Base-by-base conservation (phyloP, 768 basidiomycete species). In the Sistotremastrum niveocremeum region DNA sequence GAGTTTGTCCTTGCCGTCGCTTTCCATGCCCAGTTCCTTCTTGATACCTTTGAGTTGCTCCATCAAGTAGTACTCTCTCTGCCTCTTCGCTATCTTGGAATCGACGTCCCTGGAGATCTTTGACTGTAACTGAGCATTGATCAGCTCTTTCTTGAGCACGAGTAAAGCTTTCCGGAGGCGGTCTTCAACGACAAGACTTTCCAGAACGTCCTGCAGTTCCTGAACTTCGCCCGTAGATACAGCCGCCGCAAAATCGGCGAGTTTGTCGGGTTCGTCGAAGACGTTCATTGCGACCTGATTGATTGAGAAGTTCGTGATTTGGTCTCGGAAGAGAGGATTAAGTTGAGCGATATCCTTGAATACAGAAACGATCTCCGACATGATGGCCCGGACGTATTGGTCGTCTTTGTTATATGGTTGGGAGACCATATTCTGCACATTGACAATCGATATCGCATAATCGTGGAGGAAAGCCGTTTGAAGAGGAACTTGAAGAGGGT, bases 301-400 rank as follows among this genome's bases (percentile, higher is more conserved):
- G 63, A 94, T 90, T 10, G 85, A 85, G 62, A 95, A 95, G 60
- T 89, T 90, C 51, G 91, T 90, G 54, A 97, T 94, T 59, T 97
- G 93, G 67, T 97, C 94, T 38, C 93, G 84, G 81, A 98, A 97
- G 52, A 97, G 78, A 2, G 91, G 91, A 62, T 95, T 94, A 38
- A 97, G 74, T 60, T 93, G 88, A 0, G 93, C 93, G 49, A 98
- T 95, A 58, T 97, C 93, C 69, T 98, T 98, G 77, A 98, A 97
- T 36, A 93, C 89, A 39, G 85, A 83, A 52, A 98, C 84, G 49
- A 98, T 89, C 64, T 98, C 94, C 38, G 83, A 82, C 78, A 90
- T 93, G 64, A 95, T 86, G 4, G 94, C 94, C 30, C 90, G 84
- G 54, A 94, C 82, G 61, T 93, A 84, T 60, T 95, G 91, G 64